Evolutionary conservation across 805 yeast genomes (phyloP), one percentile per base, ranked within the genome.

Genomic region (Saccharomyces eubayanus): DNA sequence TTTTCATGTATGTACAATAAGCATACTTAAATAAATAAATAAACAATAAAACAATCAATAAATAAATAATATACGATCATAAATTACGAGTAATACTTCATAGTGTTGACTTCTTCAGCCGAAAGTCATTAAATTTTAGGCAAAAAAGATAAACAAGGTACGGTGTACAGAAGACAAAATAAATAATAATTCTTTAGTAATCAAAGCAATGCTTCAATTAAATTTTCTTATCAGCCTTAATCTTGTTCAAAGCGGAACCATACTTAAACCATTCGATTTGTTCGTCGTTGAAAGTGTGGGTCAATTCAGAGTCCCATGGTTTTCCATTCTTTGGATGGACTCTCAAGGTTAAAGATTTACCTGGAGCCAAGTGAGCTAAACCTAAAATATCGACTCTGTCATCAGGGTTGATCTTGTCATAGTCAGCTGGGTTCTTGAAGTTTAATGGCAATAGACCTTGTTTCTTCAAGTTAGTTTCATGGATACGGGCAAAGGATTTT

Each of bases 241-340:
- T 65, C 82, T 86, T 89, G 89, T 94, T 94, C 79, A 94, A 85
- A 74, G 99, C 99, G 66, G 97, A 90, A 80, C 99, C 99, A 69
- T 86, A 84, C 83, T 89, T 92, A 87, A 92, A 92, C 98, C 98
- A 92, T 74, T 89, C 97, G 72, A 92, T 87, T 82, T 92, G 99
- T 81, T 94, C 97, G 60, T 73, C 58, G 82, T 94, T 94, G 83
- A 88, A 94, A 62, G 99, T 94, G 82, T 94, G 99, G 54, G 96
- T 82, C 74, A 94, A 87, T 77, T 82, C 85, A 71, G 92, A 80
- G 68, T 84, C 85, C 97, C 97, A 94, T 59, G 90, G 76, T 54
- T 71, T 74, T 69, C 97, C 97, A 58, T 86, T 77, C 73, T 77
- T 74, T 63, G 85, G 82, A 71, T 79, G 81, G 54, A 82, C 79